A percentile compares a stretch with the other conserved stretches of the same genome.
phyloP scores from a whole-genome alignment of 192 early-diverging fungal species.

The Helicostylum pulchrum region DNA sequence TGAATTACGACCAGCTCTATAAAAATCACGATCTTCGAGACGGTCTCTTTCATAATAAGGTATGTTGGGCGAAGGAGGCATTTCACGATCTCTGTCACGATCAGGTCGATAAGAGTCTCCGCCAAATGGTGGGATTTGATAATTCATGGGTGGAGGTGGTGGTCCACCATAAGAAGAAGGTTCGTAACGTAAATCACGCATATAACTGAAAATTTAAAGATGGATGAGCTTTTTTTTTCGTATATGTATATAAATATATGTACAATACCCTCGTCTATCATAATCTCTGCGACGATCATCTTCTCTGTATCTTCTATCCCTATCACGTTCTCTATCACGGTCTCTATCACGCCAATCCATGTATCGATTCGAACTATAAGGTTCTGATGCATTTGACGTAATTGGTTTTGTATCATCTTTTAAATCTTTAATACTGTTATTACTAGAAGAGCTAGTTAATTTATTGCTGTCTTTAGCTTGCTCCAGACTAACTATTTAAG shows the following conservation, averaged over 20 bases:
- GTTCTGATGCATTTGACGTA: conserved; percentile 13
- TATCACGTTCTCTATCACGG: conserved; percentile 22
- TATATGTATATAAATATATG: not conserved
- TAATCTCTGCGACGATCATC: conserved; percentile 37
- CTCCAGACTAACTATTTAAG: conserved; percentile 12
- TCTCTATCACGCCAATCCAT: conserved; percentile 33
- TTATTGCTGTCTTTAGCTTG: conserved; percentile 5
- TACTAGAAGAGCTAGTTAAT: not conserved
- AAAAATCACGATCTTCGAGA: conserved; percentile 36
- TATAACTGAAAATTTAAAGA: conserved; percentile 7
- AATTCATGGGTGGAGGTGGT: conserved; percentile 8
- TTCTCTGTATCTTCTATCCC: conserved; percentile 28
- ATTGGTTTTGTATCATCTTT: conserved; percentile 24
- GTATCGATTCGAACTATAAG: conserved; percentile 21
- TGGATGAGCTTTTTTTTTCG: not conserved
- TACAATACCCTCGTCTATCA: conserved; percentile 27
- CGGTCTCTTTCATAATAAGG: conserved; percentile 22
- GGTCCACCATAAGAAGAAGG: conserved; percentile 16
- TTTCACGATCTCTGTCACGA: conserved; percentile 31
- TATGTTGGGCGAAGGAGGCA: conserved; percentile 18
- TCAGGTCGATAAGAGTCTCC: conserved; percentile 41
- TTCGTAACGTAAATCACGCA: conserved; percentile 25
- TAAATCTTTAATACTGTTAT: not conserved
- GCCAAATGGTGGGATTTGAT: conserved; percentile 26
- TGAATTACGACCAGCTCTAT: conserved; percentile 17